Conservation (phyloP, 1,284 basidiomycete genomes). For the Fereydounia khargensis region DNA sequence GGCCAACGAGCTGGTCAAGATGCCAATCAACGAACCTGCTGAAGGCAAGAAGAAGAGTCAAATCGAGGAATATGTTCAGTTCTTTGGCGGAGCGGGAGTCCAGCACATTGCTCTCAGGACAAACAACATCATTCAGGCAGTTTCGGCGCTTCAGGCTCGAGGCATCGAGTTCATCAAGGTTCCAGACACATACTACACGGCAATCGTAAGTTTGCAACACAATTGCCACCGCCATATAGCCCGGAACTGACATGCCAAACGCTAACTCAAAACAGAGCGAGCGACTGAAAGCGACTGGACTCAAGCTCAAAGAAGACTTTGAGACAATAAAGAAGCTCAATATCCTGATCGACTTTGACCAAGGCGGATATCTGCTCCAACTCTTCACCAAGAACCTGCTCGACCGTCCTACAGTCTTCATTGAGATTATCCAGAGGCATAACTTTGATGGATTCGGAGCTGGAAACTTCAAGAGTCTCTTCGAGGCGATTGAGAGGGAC, state of each 20-base stretch:
- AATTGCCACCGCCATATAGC: no score
- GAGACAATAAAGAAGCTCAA: slow-evolving; percentile 1
- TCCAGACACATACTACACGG: slow-evolving; percentile 8
- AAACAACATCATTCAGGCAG: slow-evolving; percentile 11
- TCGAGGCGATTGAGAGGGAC: slow-evolving; percentile 14
- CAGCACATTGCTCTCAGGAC: slow-evolving; percentile 17
- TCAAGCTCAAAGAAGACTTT: slow-evolving; percentile 8
- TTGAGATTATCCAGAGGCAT: slow-evolving; percentile 12
- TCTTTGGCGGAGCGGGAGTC: slow-evolving; percentile 9
- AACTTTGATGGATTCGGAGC: slow-evolving; percentile 12
- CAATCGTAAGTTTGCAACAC: no score
- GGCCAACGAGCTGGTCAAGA: slow-evolving; percentile 11
- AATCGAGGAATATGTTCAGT: slow-evolving; percentile 14
- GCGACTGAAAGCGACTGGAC: not conserved
- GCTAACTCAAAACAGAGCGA: no score
- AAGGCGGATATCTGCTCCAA: slow-evolving; percentile 11
- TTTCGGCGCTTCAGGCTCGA: slow-evolving; percentile 3
- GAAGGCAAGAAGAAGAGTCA: slow-evolving; percentile 7
- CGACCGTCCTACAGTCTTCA: slow-evolving; percentile 12
- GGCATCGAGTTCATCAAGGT: slow-evolving; percentile 15
- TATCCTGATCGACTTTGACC: slow-evolving; percentile 20
- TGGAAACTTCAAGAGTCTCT: slow-evolving; percentile 14
- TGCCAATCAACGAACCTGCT: slow-evolving; percentile 15
- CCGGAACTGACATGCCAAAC: no score
- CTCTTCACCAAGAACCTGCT: slow-evolving; percentile 13